Conservation (phyloP, 768 basidiomycete species). For the Pleurotus ostreatus region DNA sequence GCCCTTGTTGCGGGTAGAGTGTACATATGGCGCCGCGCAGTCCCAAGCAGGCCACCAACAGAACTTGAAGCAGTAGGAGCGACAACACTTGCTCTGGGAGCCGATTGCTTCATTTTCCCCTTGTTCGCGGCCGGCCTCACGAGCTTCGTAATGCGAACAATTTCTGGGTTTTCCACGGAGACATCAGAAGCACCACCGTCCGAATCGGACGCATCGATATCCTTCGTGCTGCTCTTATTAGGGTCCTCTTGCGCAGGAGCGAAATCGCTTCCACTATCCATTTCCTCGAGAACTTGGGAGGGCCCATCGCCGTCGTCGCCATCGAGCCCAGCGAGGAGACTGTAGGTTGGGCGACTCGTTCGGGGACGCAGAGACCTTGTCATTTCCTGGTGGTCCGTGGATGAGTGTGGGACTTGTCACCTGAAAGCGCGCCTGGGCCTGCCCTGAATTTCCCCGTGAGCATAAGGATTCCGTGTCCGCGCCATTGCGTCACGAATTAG, state of each 20-base stretch:
- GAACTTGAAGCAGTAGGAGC: conserved; percentile 10
- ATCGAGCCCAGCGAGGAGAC: conserved; percentile 28
- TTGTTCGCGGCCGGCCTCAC: conserved; percentile 23
- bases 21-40: conserved; percentile 49
- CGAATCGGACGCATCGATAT: conserved; percentile 16
- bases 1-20: conserved; percentile 59
- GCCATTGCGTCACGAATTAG: background rate
- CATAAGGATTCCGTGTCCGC: background rate
- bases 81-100: conserved; percentile 10
- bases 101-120: conserved; percentile 21
- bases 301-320: conserved; percentile 26
- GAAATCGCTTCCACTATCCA: conserved; percentile 54
- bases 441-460: background rate
- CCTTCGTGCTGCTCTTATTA: conserved; percentile 15
- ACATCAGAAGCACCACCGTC: conserved; percentile 12
- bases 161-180: conserved; percentile 3
- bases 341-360: conserved; percentile 49
- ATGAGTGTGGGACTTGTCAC: background rate
- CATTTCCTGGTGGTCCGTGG: conserved; percentile 31
- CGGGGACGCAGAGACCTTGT: conserved; percentile 52
- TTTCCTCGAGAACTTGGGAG: conserved; percentile 25
- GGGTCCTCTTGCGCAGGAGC: conserved; percentile 33
- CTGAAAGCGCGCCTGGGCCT: background rate
- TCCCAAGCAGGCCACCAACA: conserved; percentile 24
- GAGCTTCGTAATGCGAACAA: conserved; percentile 2